Conservation (phyloP, 495 filamentous ascomycete genomes). For the Penicillium parvum region DNA sequence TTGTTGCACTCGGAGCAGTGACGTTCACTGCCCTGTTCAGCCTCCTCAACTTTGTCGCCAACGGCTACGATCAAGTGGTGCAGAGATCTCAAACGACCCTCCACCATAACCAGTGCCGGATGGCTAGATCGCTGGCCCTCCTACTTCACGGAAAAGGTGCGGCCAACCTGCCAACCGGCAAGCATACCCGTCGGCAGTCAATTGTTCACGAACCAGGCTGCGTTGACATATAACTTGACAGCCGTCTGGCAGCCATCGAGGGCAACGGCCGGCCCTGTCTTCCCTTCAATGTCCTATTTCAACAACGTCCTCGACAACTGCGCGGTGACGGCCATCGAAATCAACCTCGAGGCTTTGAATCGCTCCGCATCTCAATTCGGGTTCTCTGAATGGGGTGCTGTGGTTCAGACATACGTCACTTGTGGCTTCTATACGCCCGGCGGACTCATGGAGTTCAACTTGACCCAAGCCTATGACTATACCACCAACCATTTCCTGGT, state of each 20-base stretch:
- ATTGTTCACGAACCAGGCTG: not conserved
- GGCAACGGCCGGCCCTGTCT: not conserved
- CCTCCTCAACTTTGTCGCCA: not conserved
- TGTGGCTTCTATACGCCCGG: not conserved
- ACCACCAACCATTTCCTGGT: not conserved
- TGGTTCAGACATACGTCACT: not conserved
- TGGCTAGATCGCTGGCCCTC: too few species aligned
- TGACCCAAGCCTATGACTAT: not conserved
- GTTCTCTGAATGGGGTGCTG: not conserved
- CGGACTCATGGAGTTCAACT: not conserved
- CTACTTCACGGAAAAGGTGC: too few species aligned
- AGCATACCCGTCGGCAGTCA: not conserved
- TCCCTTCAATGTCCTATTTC: constrained; percentile 1
- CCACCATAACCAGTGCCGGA: too few species aligned
- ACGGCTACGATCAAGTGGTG: not conserved
- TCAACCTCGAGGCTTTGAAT: not conserved
- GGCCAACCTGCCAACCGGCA: not conserved
- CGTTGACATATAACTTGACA: not conserved
- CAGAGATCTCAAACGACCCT: too few species aligned
- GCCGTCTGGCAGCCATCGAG: not conserved
- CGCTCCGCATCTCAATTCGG: not conserved
- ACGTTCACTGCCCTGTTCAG: not conserved
- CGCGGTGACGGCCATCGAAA: not conserved
- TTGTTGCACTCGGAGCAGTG: too few species aligned
- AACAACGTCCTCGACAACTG: not conserved